A percentile compares a stretch with the other conserved stretches of the same genome.
These are phyloP conservation scores for Ogataea parapolymorpha DNA, from an alignment of 805 yeast genomes.

Conservation along the genomic window DNA sequence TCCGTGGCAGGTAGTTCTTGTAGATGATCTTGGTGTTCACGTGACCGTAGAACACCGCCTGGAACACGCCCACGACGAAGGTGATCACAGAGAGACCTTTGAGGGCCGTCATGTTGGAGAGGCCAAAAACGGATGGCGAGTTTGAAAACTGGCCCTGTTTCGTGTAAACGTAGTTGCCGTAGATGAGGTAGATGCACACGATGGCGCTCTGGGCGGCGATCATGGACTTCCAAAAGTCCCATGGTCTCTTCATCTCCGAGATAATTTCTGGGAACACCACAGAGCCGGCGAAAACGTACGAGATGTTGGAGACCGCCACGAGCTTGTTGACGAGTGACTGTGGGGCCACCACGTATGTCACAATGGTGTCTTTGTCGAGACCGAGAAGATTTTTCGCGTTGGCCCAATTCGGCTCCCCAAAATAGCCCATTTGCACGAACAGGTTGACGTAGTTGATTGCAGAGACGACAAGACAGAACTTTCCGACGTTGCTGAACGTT, in stretches of 20 bases:
- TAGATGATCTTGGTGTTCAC: conserved; percentile 44
- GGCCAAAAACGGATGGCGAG: conserved; percentile 45
- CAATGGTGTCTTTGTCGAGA: conserved; percentile 20
- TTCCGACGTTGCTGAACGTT: conserved; percentile 36
- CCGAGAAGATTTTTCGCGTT: conserved; percentile 21
- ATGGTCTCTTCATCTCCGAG: conserved; percentile 47
- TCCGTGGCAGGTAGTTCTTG: conserved; percentile 36
- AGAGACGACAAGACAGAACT: conserved; percentile 21
- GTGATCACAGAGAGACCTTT: conserved; percentile 38
- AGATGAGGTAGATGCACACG: conserved; percentile 38
- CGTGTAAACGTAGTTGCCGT: conserved; percentile 41
- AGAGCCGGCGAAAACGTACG: conserved; percentile 51
- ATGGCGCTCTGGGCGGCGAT: conserved; percentile 40
- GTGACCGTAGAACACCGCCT: conserved; percentile 45
- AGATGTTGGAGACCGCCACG: conserved; percentile 42
- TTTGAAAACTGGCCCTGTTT: conserved; percentile 44
- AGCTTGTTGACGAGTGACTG: conserved; percentile 30
- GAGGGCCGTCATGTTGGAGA: conserved; percentile 28
- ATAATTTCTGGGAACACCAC: conserved; percentile 45
- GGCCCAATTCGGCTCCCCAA: conserved; percentile 23
- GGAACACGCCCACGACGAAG: conserved; percentile 40
- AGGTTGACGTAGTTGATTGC: conserved; percentile 17
- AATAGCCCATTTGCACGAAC: conserved; percentile 19
- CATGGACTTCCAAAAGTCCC: conserved; percentile 49
- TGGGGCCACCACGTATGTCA: conserved; percentile 16